Evolutionary conservation across 257 asterid genomes (phyloP).

Genomic region (Plectranthus barbatus): DNA sequence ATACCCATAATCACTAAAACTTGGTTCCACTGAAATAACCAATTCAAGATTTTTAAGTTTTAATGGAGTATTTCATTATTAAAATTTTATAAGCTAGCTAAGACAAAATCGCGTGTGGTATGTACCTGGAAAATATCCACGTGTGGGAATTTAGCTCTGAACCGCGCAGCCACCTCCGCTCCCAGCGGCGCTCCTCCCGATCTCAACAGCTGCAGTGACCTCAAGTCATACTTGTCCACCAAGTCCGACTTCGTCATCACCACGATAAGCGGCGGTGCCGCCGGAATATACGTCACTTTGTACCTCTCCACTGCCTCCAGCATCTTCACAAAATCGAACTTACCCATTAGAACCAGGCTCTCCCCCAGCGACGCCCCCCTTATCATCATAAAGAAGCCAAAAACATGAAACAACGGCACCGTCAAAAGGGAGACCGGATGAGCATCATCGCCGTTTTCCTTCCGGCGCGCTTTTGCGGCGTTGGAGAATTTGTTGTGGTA

Average conservation of each 20-base stretch:
- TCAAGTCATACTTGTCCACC: too few relatives aligned
- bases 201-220: constrained; percentile 45
- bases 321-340: constrained; percentile 76
- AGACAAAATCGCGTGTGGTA: not conserved
- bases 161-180: constrained; percentile 49
- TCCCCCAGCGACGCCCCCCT: constrained; percentile 65
- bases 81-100: too few relatives aligned
- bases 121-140: constrained; percentile 56
- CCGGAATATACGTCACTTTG: constrained; percentile 65
- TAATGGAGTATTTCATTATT: too few relatives aligned
- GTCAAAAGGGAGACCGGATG: constrained; percentile 45
- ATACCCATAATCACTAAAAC: too few relatives aligned
- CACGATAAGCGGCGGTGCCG: constrained; percentile 78
- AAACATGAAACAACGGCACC: constrained; percentile 73
- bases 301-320: constrained; percentile 60
- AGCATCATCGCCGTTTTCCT: not conserved
- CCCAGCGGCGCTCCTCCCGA: constrained; percentile 97
- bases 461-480: not conserved
- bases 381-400: constrained; percentile 55
- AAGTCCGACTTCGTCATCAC: constrained; percentile 71
- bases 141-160: constrained; percentile 51
- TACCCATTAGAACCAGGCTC: constrained; percentile 45
- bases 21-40: too few relatives aligned
- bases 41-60: too few relatives aligned
- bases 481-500: constrained; percentile 11